A percentile compares a stretch with the other conserved stretches of the same genome.
Evolutionary conservation across 345 rosid species (phyloP).

Genomic region (Fremontodendron californicum): DNA sequence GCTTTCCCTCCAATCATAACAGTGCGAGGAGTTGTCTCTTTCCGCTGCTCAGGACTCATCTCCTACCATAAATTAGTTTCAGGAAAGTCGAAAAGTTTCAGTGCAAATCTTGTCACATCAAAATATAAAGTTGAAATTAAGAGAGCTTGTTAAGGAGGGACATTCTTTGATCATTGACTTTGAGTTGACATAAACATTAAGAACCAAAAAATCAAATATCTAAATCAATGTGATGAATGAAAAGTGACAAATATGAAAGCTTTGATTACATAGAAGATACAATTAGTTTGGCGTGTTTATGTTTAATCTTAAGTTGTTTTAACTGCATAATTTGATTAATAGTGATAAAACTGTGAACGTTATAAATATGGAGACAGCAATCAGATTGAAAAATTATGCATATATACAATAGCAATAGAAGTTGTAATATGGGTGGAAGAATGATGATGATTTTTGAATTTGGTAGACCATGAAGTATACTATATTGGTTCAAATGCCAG

Average conservation of each 20-base stretch:
- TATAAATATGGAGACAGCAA: not conserved
- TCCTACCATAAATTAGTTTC: constrained; percentile 50
- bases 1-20: constrained; percentile 98
- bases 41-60: constrained; percentile 79
- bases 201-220: not conserved
- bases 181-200: not conserved
- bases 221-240: not conserved
- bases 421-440: not conserved
- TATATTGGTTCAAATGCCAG: not conserved
- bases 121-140: constrained; percentile 1
- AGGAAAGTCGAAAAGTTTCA: not conserved
- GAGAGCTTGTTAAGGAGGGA: not conserved
- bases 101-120: constrained; percentile 6
- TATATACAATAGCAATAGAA: not conserved
- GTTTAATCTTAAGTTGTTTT: constrained; percentile 4
- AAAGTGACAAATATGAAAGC: not conserved
- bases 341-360: not conserved
- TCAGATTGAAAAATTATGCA: not conserved
- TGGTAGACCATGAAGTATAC: not conserved
- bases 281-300: not conserved
- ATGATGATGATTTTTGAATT: not conserved
- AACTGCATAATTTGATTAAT: not conserved
- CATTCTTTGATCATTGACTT: not conserved
- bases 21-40: constrained; percentile 81
- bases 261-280: not conserved